Base-by-base conservation (phyloP, 306 rosid species). In the Fagus crenata region DNA sequence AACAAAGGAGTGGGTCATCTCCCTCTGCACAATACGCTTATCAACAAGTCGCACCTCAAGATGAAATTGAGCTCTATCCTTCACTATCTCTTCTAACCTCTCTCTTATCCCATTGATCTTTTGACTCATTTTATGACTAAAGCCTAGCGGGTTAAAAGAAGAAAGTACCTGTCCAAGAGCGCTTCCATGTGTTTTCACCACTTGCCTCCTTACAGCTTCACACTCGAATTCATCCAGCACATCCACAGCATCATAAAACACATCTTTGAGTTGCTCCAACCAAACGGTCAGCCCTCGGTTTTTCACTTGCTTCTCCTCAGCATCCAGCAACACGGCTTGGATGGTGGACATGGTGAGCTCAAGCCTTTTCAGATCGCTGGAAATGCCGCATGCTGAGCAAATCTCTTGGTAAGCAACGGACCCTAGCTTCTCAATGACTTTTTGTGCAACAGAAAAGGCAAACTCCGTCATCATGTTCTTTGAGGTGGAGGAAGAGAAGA, bases 1-100 rank as follows among this genome's bases (percentile, higher is more conserved):
- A 4, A 82, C 64, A 61, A 43, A 55, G 41, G 90, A 75, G 68
- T 75, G 32, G 13, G 79, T 22, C 28, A 22, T 39, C 76, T 65
- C 49, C 53, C 74, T 73, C 41, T 72, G 35, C 32, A 7, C 53
- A 14, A 4, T 31, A 54, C 13, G 37, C 18, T 18, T 71, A 1
- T 33, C 74, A 0, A 0, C 0, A 17, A 39, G 68, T 2, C 0
- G 61, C 74, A 42, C 73, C 4, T 2, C 4, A 31, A 77, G 67
- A n/a, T 35, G 36, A 36, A 55, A 77, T n/a, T 0, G 54, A 6
- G 9, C 1, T 18, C 69, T 74, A 37, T 49, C 63, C 33, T 78
- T 36, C 22, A 8, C 39, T n/a, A 70, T 22, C 4, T 7, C 41
- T 6, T 22, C 55, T 12, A 70, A n/a, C 9, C 7, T 70, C 15